Base-by-base conservation (phyloP, 495 filamentous ascomycete species). In the Glonium stellatum region DNA sequence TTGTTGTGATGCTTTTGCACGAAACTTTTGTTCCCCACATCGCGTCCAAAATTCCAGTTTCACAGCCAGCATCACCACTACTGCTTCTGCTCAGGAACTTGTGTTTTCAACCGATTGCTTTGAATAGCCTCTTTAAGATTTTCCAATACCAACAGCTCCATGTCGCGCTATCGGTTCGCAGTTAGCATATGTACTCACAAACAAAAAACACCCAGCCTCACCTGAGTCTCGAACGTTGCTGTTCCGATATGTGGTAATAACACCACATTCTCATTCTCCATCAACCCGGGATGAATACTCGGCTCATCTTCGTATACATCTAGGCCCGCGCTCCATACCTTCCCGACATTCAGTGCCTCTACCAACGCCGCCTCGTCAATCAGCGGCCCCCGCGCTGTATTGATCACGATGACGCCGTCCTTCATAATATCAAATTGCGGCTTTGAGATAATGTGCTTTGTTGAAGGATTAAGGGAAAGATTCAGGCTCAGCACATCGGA, bases 231-330 rank as follows among this genome's bases (percentile, higher is more conserved):
- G 39, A 64, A 67, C 13, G 71, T 73, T 34, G 65, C 60, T 19
- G 71, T 73, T 3, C 71, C 71, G 27, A 73, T 65, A 58, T 73
- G 71, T 31, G 71, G 71, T 59, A 73, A 34, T 36, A 73, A 53
- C 22, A 72, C 67, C n/a, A 67, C 69, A 48, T 70, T 71, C 52
- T 62, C 51, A 35, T 65, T 64, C 57, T 67, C 55, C 51, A 73
- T 35, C 61, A 73, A 44, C 2, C 69, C 70, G 8, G 61, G 62
- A 48, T 68, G 62, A 21, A 69, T 60, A 42, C 68, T 64, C 18
- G 73, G 73, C 63, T 75, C 73, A 39, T 74, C 68, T 46, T 74
- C 72, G 48, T 71, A 73, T 22, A 75, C 73, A 54, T 75, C 73
- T 44, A 75, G 52, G 4, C 73, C 73, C 0, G 66, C 71, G 1